phyloP scores from a whole-genome alignment of 495 filamentous ascomycete species.

The Chaetomium cochliodes region DNA sequence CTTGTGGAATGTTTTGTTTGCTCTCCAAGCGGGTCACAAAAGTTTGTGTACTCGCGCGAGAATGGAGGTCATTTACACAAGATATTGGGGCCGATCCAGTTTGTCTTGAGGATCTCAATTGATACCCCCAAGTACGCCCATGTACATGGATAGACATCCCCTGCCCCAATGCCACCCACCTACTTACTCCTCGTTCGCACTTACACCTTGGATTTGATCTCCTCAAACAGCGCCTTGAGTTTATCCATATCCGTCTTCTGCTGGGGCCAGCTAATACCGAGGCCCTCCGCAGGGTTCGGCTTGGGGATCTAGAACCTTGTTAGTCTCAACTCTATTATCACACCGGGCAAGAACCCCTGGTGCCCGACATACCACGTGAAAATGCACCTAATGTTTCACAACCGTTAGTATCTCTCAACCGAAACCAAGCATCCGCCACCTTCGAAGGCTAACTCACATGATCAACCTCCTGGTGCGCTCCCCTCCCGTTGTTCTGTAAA shows the following conservation, averaged over 20 bases:
- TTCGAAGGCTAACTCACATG: constrained; percentile 60
- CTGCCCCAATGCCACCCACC: neutral
- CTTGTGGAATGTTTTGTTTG: neutral
- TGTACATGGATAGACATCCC: too few relatives aligned
- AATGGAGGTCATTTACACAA: neutral
- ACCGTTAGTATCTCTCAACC: neutral
- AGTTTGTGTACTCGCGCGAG: neutral
- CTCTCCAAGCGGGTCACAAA: neutral
- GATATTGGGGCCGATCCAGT: neutral
- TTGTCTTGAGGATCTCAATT: neutral
- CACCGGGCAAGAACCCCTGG: neutral
- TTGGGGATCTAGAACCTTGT: constrained; percentile 74
- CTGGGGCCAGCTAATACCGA: constrained; percentile 77
- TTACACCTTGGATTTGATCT: constrained; percentile 89
- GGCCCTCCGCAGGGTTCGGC: constrained; percentile 78
- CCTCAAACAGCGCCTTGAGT: constrained; percentile 74
- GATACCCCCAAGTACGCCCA: too few relatives aligned
- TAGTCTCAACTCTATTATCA: neutral
- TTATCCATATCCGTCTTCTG: constrained; percentile 76
- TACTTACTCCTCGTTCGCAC: neutral
- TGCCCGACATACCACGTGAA: constrained; percentile 74
- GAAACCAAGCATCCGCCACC: constrained; percentile 24
- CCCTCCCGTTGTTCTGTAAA: constrained; percentile 90
- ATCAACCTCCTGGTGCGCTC: constrained; percentile 92
- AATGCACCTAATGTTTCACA: constrained; percentile 63